These are phyloP conservation scores for Lippia alba DNA, from an alignment of 305 asterid species.

Conservation along the genomic window DNA sequence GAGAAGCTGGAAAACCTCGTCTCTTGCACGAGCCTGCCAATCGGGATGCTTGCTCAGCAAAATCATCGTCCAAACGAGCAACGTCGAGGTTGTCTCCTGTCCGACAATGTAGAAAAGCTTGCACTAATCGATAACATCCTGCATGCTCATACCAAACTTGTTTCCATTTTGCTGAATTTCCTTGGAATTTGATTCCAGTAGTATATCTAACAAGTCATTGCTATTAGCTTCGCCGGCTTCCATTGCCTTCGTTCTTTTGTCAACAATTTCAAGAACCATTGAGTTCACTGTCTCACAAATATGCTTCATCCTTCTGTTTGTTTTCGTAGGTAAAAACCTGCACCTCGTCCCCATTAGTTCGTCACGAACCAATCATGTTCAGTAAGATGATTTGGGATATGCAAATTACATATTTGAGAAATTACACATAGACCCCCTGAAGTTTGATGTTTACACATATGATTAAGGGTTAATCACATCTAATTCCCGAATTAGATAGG, in stretches of 20 bases:
- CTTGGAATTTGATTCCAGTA: constrained; percentile 51
- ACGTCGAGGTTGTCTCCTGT: constrained; percentile 50
- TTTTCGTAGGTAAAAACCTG: constrained; percentile 50
- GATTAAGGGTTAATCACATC: too few species aligned
- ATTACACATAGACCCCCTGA: too few species aligned
- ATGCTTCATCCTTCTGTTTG: constrained; percentile 54
- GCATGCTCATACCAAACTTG: constrained; percentile 49
- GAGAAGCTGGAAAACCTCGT: constrained; percentile 48
- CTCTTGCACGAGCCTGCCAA: constrained; percentile 53
- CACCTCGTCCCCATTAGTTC: not conserved
- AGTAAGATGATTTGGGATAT: too few species aligned
- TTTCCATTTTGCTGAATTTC: constrained; percentile 47
- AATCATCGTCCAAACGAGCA: constrained; percentile 56
- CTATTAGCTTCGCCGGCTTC: constrained; percentile 31
- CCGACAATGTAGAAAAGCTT: constrained; percentile 55
- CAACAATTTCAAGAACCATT: constrained; percentile 32
- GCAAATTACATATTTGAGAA: too few species aligned
- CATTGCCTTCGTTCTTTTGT: constrained; percentile 39
- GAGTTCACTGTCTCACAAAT: constrained; percentile 33
- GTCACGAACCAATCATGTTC: too few species aligned
- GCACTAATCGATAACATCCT: constrained; percentile 59
- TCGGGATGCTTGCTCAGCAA: constrained; percentile 39
- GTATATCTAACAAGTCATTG: constrained; percentile 48
- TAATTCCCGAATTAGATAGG: too few species aligned
- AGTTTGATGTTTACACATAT: too few species aligned